Conservation (phyloP, 306 rosid species). For the Rosa multiflora region DNA sequence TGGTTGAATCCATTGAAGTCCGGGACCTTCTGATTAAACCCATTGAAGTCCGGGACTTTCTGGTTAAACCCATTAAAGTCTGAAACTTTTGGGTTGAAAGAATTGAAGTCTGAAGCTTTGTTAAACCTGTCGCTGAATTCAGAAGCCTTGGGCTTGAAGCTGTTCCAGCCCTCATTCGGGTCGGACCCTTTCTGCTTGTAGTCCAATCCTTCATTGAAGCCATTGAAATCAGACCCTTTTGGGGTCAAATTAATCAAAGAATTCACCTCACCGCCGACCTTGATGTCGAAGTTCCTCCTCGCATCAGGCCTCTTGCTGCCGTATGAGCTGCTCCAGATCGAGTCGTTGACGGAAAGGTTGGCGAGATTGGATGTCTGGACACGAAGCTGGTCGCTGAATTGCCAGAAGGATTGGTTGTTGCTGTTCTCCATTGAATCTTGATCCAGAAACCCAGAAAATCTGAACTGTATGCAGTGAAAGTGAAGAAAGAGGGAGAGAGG, state of each 20-base stretch:
- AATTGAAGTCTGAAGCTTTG: too few relatives aligned
- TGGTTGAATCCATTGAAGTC: constrained; percentile 27
- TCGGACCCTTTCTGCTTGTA: neutral
- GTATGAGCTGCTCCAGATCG: constrained; percentile 75
- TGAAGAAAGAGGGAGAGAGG: neutral
- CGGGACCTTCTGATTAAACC: constrained; percentile 13
- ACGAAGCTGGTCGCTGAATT: constrained; percentile 86
- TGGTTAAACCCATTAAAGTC: neutral
- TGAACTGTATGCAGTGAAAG: neutral
- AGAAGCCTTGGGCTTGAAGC: constrained; percentile 35
- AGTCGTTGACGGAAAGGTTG: constrained; percentile 65
- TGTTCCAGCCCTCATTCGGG: neutral
- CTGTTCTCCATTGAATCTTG: constrained; percentile 57
- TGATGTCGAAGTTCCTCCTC: constrained; percentile 66
- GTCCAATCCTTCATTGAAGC: constrained; percentile 12
- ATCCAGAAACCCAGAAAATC: neutral
- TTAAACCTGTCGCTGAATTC: too few relatives aligned
- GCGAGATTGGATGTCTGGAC: constrained; percentile 55
- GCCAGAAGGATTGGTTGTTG: constrained; percentile 74
- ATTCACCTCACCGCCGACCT: constrained; percentile 78
- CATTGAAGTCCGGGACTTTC: neutral
- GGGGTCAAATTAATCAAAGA: constrained; percentile 24
- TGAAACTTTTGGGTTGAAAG: too few relatives aligned
- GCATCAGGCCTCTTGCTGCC: constrained; percentile 51
- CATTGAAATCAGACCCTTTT: constrained; percentile 41